phyloP scores from a whole-genome alignment of 2,329 filamentous ascomycete genomes.

The Zasmidium cellare region DNA sequence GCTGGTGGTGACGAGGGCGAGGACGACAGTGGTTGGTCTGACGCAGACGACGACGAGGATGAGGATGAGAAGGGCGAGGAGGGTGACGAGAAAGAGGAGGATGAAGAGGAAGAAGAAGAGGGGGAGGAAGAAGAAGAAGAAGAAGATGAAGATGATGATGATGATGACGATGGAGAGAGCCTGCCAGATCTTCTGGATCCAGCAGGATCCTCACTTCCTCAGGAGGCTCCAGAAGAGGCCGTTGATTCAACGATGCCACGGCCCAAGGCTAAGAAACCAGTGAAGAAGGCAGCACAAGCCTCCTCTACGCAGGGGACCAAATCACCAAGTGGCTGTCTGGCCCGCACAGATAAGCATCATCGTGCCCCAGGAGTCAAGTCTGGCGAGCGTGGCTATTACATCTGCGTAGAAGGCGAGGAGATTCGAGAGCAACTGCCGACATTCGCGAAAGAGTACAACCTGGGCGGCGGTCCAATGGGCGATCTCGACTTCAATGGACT shows the following conservation, averaged over 20 bases:
- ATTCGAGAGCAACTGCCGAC: constrained; percentile 20
- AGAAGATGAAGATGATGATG: no score
- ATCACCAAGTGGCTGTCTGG: not conserved
- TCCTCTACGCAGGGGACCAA: not conserved
- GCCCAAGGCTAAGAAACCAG: not conserved
- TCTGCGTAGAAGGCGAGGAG: constrained; percentile 20
- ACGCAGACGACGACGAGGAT: not conserved
- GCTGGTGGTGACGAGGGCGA: not conserved
- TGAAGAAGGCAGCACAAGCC: constrained; percentile 1
- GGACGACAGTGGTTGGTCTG: not conserved
- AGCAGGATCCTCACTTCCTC: not conserved
- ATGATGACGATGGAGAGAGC: not conserved
- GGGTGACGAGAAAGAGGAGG: not conserved
- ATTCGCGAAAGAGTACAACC: constrained; percentile 28
- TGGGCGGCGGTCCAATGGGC: constrained; percentile 6
- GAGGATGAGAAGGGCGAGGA: not conserved
- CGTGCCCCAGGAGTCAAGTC: not conserved
- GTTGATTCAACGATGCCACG: no score
- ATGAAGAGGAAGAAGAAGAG: no score
- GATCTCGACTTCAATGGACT: not conserved
- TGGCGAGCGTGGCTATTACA: constrained; percentile 23
- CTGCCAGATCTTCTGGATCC: not conserved
- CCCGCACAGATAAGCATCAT: not conserved
- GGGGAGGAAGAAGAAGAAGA: no score
- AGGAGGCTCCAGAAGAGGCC: not conserved